Percentiles rank a stretch among this genome's conserved stretches.
Conservation (phyloP, 257 asterid species). For the Cruciata laevipes region DNA sequence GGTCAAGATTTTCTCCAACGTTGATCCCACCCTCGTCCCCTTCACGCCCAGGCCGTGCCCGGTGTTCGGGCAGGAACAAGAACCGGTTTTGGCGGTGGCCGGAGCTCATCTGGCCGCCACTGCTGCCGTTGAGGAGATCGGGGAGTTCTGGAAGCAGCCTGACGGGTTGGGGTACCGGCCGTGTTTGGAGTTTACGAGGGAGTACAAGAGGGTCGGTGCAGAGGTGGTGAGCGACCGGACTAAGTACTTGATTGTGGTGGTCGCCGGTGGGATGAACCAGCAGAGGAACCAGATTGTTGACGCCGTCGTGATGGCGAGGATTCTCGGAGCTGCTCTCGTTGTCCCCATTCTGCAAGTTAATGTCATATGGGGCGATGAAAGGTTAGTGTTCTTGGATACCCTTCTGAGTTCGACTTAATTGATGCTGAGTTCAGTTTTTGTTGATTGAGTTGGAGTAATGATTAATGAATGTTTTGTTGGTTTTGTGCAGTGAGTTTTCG, state of each 20-base stretch:
- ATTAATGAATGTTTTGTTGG: neutral
- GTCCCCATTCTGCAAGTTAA: constrained; percentile 92
- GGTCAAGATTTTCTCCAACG: constrained; percentile 44
- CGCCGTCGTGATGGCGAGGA: constrained; percentile 91
- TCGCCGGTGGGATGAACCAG: constrained; percentile 92
- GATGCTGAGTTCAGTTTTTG: neutral
- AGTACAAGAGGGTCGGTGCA: constrained; percentile 39
- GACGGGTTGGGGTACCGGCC: constrained; percentile 86
- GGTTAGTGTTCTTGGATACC: constrained; percentile 37
- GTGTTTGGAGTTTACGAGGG: constrained; percentile 58
- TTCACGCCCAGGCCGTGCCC: constrained; percentile 50
- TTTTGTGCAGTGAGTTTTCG: constrained; percentile 73
- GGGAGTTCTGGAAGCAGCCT: constrained; percentile 85
- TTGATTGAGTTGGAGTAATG: neutral
- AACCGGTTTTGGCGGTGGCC: neutral
- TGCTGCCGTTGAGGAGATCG: constrained; percentile 23
- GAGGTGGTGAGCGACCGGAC: constrained; percentile 52
- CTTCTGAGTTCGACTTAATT: constrained; percentile 7
- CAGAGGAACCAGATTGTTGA: constrained; percentile 98
- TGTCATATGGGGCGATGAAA: constrained; percentile 97
- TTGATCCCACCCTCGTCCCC: constrained; percentile 44
- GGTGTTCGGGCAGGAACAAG: constrained; percentile 20
- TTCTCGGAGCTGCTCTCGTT: constrained; percentile 91
- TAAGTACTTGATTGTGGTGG: constrained; percentile 79
- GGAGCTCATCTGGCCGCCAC: neutral